phyloP scores from a whole-genome alignment of 106 monocot species.

The Vanilla planifolia region DNA sequence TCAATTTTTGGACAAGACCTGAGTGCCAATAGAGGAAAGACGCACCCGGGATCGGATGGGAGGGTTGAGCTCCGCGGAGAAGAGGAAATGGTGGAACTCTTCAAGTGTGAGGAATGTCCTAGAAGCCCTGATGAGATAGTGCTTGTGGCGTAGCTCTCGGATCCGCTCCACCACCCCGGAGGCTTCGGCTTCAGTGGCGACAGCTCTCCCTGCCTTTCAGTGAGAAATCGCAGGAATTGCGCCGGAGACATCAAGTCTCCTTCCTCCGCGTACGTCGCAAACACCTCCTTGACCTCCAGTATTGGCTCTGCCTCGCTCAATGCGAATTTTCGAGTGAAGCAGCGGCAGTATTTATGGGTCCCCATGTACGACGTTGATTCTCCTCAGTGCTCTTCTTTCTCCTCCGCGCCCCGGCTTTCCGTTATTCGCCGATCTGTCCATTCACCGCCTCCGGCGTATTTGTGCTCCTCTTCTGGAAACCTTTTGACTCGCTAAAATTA shows the following conservation, averaged over 20 bases:
- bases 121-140: constrained; percentile 10
- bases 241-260: constrained; percentile 27
- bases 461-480: too few species aligned
- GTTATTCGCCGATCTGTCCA: too few species aligned
- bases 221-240: constrained; percentile 44
- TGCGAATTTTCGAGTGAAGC: constrained; percentile 48
- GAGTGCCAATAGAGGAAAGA: neutral
- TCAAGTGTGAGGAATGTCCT: constrained; percentile 24
- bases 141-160: constrained; percentile 16
- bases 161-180: constrained; percentile 36
- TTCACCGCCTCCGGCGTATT: too few species aligned
- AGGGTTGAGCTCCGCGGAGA: constrained; percentile 49
- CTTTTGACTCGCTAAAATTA: too few species aligned
- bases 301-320: constrained; percentile 37
- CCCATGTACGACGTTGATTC: too few species aligned
- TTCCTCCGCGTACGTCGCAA: constrained; percentile 30
- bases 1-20: too few species aligned
- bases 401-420: too few species aligned
- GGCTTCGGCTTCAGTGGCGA: constrained; percentile 8
- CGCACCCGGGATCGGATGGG: constrained; percentile 35
- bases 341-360: constrained; percentile 61
- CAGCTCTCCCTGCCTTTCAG: constrained; percentile 36
- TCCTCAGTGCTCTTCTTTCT: too few species aligned
- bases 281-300: constrained; percentile 34
- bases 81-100: constrained; percentile 49